These are phyloP conservation scores for Ophiocordyceps camponoti-leonardi DNA, from an alignment of 2,329 filamentous ascomycete genomes.

Conservation along the genomic window DNA sequence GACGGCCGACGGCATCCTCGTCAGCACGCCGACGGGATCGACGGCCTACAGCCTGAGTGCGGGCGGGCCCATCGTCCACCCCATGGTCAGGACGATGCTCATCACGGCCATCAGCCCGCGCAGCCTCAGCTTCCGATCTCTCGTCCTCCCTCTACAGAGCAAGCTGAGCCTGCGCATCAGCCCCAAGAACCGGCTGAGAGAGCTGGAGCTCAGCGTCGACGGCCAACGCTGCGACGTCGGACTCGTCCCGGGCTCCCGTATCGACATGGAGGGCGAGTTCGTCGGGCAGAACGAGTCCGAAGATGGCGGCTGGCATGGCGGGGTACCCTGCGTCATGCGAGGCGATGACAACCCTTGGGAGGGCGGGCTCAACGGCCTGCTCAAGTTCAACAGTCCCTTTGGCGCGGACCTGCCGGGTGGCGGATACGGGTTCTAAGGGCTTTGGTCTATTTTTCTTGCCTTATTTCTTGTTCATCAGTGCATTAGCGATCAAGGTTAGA, in stretches of 20 bases:
- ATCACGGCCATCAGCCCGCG: conserved; percentile 90
- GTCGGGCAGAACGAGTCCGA: conserved; percentile 31
- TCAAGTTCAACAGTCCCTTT: conserved; percentile 98
- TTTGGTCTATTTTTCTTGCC: background rate
- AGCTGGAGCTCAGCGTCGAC: conserved; percentile 66
- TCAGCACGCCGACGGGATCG: conserved; percentile 84
- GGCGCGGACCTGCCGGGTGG: conserved; percentile 28
- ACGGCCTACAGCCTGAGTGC: conserved; percentile 92
- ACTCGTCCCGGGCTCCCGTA: conserved; percentile 62
- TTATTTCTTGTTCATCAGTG: background rate
- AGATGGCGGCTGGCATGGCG: conserved; percentile 45
- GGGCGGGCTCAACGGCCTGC: conserved; percentile 73
- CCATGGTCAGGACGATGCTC: conserved; percentile 71
- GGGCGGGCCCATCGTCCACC: conserved; percentile 87
- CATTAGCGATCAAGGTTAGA: background rate
- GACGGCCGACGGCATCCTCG: conserved; percentile 86
- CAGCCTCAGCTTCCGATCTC: conserved; percentile 76
- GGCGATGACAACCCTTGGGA: conserved; percentile 85
- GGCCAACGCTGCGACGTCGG: conserved; percentile 51
- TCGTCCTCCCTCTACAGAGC: conserved; percentile 76
- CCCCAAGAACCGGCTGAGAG: conserved; percentile 58
- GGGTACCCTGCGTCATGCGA: conserved; percentile 82
- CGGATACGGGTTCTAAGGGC: background rate
- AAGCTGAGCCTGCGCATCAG: conserved; percentile 70
- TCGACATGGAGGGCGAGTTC: conserved; percentile 74